A percentile compares a stretch with the other conserved stretches of the same genome.
Evolutionary conservation across 495 filamentous ascomycete genomes (phyloP).

Genomic region (Penicillium goetzii): DNA sequence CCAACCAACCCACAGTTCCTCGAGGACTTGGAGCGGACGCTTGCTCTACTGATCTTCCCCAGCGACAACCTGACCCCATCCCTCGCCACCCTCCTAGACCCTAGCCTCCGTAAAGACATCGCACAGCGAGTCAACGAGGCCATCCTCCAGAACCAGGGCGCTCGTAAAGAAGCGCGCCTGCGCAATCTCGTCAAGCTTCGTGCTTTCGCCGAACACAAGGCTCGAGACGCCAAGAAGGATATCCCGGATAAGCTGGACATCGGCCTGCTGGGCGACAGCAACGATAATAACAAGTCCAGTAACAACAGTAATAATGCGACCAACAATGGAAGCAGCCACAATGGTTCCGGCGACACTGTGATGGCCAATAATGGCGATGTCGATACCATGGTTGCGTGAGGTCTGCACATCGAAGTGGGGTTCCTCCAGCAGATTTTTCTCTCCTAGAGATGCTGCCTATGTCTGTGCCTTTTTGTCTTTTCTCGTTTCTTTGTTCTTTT

Average conservation of each 20-base stretch:
- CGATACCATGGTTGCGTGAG: conserved; percentile 63
- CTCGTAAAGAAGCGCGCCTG: conserved; percentile 77
- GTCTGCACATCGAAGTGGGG: conserved; percentile 2
- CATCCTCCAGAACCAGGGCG: conserved; percentile 71
- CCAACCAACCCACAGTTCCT: conserved; percentile 80
- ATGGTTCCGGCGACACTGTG: conserved; percentile 45
- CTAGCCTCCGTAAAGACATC: conserved; percentile 79
- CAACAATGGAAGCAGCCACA: conserved; percentile 28
- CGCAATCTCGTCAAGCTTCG: conserved; percentile 77
- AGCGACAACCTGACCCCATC: conserved; percentile 74
- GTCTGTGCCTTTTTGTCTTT: conserved; percentile 4
- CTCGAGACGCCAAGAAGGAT: conserved; percentile 71
- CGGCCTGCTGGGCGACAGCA: conserved; percentile 59
- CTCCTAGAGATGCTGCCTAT: neutral
- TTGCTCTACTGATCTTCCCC: conserved; percentile 88
- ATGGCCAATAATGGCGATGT: conserved; percentile 54
- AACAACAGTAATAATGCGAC: conserved; percentile 33
- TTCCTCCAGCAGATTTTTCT: neutral
- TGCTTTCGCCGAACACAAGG: conserved; percentile 82
- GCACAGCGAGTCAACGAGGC: conserved; percentile 86
- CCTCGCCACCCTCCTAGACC: conserved; percentile 73
- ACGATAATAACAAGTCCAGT: conserved; percentile 32
- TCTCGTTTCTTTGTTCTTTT: conserved; percentile 10
- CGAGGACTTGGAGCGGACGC: conserved; percentile 86
- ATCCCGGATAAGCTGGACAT: conserved; percentile 73